Conservation (phyloP, 169 alveolate species). For the Eimeria acervulina region DNA sequence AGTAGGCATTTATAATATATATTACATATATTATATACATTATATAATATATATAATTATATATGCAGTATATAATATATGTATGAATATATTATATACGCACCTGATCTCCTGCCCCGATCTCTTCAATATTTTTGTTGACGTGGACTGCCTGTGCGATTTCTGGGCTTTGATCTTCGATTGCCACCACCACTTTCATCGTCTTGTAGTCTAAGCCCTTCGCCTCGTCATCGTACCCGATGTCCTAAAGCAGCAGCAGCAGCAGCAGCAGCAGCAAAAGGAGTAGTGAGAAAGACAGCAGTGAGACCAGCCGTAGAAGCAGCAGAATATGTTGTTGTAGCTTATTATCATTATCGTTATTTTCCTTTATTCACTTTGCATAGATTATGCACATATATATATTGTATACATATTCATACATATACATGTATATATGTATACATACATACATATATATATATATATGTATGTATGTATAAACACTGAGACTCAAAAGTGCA, state of each 20-base stretch:
- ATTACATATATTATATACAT: too few species aligned
- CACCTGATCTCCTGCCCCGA: conserved; percentile 93
- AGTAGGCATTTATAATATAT: too few species aligned
- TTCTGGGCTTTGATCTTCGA: conserved; percentile 97
- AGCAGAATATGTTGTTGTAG: too few species aligned
- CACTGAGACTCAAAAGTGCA: too few species aligned
- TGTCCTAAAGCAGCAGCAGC: conserved; percentile 86
- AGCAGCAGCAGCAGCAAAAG: conserved; percentile 28
- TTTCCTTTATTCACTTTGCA: too few species aligned
- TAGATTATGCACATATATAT: too few species aligned
- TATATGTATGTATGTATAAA: not conserved
- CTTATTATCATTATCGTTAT: too few species aligned
- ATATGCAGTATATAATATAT: too few species aligned
- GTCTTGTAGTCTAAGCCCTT: conserved; percentile 98
- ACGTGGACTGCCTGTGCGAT: conserved; percentile 98
- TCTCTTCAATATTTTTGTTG: conserved; percentile 94
- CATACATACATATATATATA: too few species aligned
- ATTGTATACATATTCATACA: not conserved
- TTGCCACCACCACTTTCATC: conserved; percentile 95
- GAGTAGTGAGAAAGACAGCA: not conserved
- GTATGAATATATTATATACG: not conserved
- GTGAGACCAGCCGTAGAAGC: not conserved
- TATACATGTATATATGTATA: not conserved
- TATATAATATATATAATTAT: not conserved
- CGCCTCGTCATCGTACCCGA: conserved; percentile 94